phyloP scores from a whole-genome alignment of 202 grass and related monocot genomes.

The Schoenoplectus tabernaemontani region DNA sequence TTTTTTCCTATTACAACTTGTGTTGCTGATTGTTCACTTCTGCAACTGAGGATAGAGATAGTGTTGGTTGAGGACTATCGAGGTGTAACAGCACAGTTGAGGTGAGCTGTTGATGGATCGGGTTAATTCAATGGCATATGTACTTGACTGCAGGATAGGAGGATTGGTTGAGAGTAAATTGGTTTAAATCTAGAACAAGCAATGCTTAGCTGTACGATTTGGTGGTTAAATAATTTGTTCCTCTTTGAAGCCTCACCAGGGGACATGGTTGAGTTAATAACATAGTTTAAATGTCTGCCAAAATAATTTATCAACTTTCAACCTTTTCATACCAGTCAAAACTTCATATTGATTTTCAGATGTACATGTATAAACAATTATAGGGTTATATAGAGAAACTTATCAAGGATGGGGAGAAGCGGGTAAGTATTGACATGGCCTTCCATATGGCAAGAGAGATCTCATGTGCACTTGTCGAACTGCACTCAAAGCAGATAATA shows the following conservation, averaged over 20 bases:
- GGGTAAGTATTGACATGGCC: slow-evolving; percentile 51
- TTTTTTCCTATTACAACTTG: neutral
- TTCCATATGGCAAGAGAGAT: slow-evolving; percentile 77
- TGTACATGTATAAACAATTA: neutral
- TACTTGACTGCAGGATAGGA: neutral
- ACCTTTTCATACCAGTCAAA: neutral
- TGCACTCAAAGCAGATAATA: slow-evolving; percentile 89
- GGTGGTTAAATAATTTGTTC: neutral
- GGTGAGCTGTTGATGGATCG: neutral
- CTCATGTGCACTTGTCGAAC: slow-evolving; percentile 53
- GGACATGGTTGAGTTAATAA: neutral
- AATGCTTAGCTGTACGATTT: neutral
- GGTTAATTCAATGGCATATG: neutral
- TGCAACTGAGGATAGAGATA: neutral
- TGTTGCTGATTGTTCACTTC: neutral
- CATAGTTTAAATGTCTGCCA: no score
- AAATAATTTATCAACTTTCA: neutral
- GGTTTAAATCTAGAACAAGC: neutral
- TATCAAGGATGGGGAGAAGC: slow-evolving; percentile 62
- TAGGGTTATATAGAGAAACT: slow-evolving; percentile 76
- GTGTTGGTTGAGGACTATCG: neutral
- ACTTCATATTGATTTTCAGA: neutral
- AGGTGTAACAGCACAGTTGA: slow-evolving; percentile 6
- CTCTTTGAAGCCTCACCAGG: no score
- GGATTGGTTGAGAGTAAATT: neutral